Evolutionary conservation across 345 rosid genomes (phyloP).

Genomic region (Capsella bursapastoris): DNA sequence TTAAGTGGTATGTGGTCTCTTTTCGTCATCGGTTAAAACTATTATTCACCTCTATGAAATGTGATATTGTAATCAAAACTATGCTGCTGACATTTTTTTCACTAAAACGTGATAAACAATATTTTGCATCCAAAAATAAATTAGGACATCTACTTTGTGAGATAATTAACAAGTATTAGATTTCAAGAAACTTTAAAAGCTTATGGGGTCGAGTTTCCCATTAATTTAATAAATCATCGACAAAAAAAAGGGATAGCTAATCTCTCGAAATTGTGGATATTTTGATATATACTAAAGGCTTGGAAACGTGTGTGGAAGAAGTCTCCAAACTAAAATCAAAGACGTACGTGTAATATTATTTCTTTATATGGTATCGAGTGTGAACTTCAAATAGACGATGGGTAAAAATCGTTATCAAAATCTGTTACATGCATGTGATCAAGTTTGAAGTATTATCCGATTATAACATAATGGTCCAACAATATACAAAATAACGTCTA

Average conservation of each 20-base stretch:
- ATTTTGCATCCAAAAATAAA: not conserved
- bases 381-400: not conserved
- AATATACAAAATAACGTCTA: not conserved
- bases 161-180: not conserved
- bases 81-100: not conserved
- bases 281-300: not conserved
- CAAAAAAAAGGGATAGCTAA: not conserved
- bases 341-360: not conserved
- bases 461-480: not conserved
- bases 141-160: not conserved
- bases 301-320: slow-evolving; percentile 11
- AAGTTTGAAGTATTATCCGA: not conserved
- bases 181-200: not conserved
- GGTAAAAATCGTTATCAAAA: slow-evolving; percentile 5
- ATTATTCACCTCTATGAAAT: not conserved
- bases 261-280: not conserved
- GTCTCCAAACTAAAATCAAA: not conserved
- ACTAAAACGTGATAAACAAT: not conserved
- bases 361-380: not conserved
- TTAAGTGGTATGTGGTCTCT: not conserved
- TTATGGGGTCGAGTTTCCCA: not conserved
- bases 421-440: slow-evolving; percentile 1
- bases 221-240: not conserved
- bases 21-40: not conserved
- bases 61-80: not conserved